These are phyloP conservation scores for Ophiorrhiza pumila DNA, from an alignment of 257 asterid genomes.

Conservation along the genomic window DNA sequence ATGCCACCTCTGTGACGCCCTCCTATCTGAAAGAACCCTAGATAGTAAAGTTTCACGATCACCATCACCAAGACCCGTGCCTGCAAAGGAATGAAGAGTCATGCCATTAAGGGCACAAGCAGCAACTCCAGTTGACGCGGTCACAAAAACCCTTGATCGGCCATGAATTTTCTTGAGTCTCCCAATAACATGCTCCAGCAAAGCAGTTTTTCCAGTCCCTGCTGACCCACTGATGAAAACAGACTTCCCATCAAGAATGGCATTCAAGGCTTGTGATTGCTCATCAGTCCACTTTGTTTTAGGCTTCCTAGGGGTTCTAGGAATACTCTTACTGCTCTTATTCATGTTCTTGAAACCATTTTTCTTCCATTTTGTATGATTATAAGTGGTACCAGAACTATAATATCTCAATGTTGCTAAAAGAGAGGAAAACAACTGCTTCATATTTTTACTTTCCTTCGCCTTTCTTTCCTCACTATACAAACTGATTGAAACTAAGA, in stretches of 20 bases:
- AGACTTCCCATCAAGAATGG: slow-evolving; percentile 45
- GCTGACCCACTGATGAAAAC: slow-evolving; percentile 79
- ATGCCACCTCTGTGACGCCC: slow-evolving; percentile 55
- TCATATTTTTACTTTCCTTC: slow-evolving; percentile 22
- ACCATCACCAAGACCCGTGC: slow-evolving; percentile 39
- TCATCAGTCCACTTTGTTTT: slow-evolving; percentile 53
- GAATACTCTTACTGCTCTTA: slow-evolving; percentile 18
- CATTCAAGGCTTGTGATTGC: slow-evolving; percentile 50
- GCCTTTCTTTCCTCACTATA: background rate
- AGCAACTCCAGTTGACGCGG: slow-evolving; percentile 76
- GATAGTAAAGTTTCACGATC: slow-evolving; percentile 32
- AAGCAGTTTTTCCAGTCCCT: slow-evolving; percentile 67
- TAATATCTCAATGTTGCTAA: slow-evolving; percentile 35
- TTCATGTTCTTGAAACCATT: slow-evolving; percentile 20
- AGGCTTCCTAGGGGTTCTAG: slow-evolving; percentile 24
- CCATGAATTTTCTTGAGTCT: slow-evolving; percentile 52
- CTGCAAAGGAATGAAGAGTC: slow-evolving; percentile 64
- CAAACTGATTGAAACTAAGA: background rate
- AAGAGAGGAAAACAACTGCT: slow-evolving; percentile 33
- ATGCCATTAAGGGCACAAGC: slow-evolving; percentile 56
- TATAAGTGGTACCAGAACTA: slow-evolving; percentile 35
- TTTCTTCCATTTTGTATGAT: slow-evolving; percentile 12
- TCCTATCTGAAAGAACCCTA: slow-evolving; percentile 34
- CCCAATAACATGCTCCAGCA: slow-evolving; percentile 44
- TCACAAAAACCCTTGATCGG: slow-evolving; percentile 47